Percentiles rank a stretch among this genome's conserved stretches.
Evolutionary conservation across 2,329 filamentous ascomycete species (phyloP).

Genomic region (Dactylellina leptospora): DNA sequence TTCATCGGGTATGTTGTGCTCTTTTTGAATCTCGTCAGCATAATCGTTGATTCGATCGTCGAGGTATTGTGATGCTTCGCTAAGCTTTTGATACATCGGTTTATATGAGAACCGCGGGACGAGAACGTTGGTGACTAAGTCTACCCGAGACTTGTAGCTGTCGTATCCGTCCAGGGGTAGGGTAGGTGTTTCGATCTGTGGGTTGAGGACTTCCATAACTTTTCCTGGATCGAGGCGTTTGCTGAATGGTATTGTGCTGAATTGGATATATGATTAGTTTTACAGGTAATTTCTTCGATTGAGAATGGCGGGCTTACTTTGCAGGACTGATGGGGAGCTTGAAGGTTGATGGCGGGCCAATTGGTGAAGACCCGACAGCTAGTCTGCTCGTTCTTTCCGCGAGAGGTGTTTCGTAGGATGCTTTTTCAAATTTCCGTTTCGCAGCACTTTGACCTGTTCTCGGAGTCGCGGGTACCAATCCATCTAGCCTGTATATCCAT

Average conservation of each 20-base stretch:
- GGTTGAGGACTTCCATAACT: constrained; percentile 82
- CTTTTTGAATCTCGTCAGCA: constrained; percentile 73
- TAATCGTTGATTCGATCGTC: constrained; percentile 97
- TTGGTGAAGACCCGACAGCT: constrained; percentile 52
- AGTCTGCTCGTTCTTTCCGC: constrained; percentile 61
- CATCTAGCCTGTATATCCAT: constrained; percentile 67
- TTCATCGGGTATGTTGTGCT: constrained; percentile 78
- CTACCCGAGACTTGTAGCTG: constrained; percentile 74
- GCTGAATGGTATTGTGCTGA: constrained; percentile 72
- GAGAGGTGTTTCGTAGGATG: constrained; percentile 63
- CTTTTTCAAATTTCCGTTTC: constrained; percentile 61
- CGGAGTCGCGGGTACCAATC: constrained; percentile 72
- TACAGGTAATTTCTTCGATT: constrained; percentile 20
- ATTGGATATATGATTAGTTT: neutral
- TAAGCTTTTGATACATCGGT: constrained; percentile 91
- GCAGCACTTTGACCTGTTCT: constrained; percentile 58
- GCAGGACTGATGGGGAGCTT: constrained; percentile 51
- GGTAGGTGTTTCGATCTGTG: constrained; percentile 68
- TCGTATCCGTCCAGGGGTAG: constrained; percentile 75
- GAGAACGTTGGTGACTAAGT: constrained; percentile 80
- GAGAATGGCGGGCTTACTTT: constrained; percentile 59
- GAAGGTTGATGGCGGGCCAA: constrained; percentile 38
- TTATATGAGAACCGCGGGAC: constrained; percentile 91
- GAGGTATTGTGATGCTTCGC: constrained; percentile 88
- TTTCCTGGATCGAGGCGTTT: constrained; percentile 82